Conservation (phyloP, 495 filamentous ascomycete genomes). For the Melanomma pulvis-pyrius region DNA sequence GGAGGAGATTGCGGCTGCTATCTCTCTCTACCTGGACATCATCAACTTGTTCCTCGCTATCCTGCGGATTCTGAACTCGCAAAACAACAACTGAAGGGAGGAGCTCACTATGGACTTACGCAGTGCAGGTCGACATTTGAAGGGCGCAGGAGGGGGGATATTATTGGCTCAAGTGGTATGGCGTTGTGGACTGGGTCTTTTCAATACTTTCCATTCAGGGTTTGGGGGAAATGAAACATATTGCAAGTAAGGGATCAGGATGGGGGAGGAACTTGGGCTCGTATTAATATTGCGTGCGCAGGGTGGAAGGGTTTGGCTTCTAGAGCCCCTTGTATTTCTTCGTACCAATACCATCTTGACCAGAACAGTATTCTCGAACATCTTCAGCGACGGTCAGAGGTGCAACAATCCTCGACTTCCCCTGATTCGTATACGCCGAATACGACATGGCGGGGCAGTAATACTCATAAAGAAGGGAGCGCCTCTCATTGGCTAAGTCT, state of each 20-base stretch:
- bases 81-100: constrained; percentile 70
- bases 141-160: background rate
- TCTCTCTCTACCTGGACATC: constrained; percentile 93
- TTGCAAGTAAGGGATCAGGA: too few relatives aligned
- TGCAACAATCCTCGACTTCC: background rate
- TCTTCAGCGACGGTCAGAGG: too few relatives aligned
- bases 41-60: constrained; percentile 96
- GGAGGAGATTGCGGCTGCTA: constrained; percentile 96
- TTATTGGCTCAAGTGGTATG: background rate
- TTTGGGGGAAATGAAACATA: too few relatives aligned
- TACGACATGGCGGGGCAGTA: background rate
- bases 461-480: background rate
- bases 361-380: too few relatives aligned
- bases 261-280: background rate
- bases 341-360: too few relatives aligned
- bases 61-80: constrained; percentile 84
- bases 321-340: too few relatives aligned
- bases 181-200: background rate
- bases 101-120: background rate
- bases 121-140: background rate
- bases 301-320: too few relatives aligned
- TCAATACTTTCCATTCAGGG: background rate
- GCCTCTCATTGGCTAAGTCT: background rate
- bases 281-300: too few relatives aligned
- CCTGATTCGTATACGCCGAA: background rate